Conservation (phyloP, 2,329 filamentous ascomycete species). For the Microcyclospora tardicrescens region DNA sequence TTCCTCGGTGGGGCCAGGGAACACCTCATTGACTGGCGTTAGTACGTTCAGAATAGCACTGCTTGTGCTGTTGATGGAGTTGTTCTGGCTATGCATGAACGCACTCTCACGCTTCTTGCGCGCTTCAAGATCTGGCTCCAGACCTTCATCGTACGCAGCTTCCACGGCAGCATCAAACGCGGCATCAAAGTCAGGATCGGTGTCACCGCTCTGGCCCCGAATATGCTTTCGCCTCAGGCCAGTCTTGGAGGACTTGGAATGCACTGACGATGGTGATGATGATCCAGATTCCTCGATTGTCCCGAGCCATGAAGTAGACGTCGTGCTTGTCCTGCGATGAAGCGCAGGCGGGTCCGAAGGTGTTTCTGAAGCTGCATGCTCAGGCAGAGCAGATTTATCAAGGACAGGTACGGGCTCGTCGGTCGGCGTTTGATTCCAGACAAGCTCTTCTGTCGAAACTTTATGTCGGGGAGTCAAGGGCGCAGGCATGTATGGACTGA, state of each 20-base stretch:
- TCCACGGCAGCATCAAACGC: conserved; percentile 92
- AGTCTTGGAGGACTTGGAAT: conserved; percentile 64
- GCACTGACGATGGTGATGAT: conserved; percentile 70
- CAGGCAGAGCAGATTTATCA: too few species aligned
- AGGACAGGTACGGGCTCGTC: too few species aligned
- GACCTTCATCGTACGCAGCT: conserved; percentile 85
- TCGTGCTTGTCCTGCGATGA: conserved; percentile 7
- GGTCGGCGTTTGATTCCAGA: too few species aligned
- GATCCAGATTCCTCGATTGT: conserved; percentile 62
- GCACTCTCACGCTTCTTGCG: conserved; percentile 21
- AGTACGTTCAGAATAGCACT: conserved; percentile 14
- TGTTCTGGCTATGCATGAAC: conserved; percentile 8
- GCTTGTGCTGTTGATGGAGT: conserved; percentile 12
- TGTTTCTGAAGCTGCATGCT: too few species aligned
- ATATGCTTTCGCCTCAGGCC: conserved; percentile 57
- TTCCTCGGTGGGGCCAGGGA: too few species aligned
- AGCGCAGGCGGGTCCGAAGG: too few species aligned
- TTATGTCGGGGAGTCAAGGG: conserved; percentile 55
- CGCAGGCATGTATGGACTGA: conserved; percentile 48
- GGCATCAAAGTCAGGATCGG: conserved; percentile 84
- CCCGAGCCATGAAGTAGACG: conserved; percentile 30
- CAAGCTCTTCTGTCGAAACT: conserved; percentile 29
- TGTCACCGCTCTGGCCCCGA: conserved; percentile 54
- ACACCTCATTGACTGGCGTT: conserved; percentile 1
- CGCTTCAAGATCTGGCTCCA: conserved; percentile 54